Evolutionary conservation across 1,284 basidiomycete species (phyloP).

Genomic region (Termitomyces sp.): DNA sequence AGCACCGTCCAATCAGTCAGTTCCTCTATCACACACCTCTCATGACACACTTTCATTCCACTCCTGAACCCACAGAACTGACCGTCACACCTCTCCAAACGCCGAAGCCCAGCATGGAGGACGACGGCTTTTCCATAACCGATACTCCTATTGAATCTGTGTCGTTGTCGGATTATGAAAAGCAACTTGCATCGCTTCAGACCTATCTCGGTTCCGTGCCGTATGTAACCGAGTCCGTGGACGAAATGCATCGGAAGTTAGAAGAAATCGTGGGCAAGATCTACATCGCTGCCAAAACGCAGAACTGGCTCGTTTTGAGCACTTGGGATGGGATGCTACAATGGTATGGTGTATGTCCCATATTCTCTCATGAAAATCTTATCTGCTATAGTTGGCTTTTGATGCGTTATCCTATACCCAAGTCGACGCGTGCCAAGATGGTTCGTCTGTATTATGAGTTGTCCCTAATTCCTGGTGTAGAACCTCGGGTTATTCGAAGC

Average conservation of each 20-base stretch:
- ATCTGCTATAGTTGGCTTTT: slow-evolving; percentile 64
- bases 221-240: slow-evolving; percentile 71
- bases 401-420: slow-evolving; percentile 77
- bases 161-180: slow-evolving; percentile 37
- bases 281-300: slow-evolving; percentile 67
- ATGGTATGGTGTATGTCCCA: slow-evolving; percentile 47
- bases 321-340: slow-evolving; percentile 71
- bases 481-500: slow-evolving; percentile 62
- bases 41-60: slow-evolving; percentile 8
- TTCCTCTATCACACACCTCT: slow-evolving; percentile 1
- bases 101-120: slow-evolving; percentile 35
- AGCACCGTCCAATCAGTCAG: slow-evolving; percentile 6
- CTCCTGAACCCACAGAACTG: slow-evolving; percentile 6
- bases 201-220: slow-evolving; percentile 68
- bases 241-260: slow-evolving; percentile 73
- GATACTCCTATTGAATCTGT: slow-evolving; percentile 36
- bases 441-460: slow-evolving; percentile 81
- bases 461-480: slow-evolving; percentile 69
- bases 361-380: slow-evolving; percentile 4
- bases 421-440: slow-evolving; percentile 70
- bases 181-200: slow-evolving; percentile 52
- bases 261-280: slow-evolving; percentile 73
- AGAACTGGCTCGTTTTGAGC: slow-evolving; percentile 68
- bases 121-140: slow-evolving; percentile 42
- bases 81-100: neutral